Evolutionary conservation across 352 stramenopile genomes (phyloP).

Genomic region (Globisporangium echinulatum): DNA sequence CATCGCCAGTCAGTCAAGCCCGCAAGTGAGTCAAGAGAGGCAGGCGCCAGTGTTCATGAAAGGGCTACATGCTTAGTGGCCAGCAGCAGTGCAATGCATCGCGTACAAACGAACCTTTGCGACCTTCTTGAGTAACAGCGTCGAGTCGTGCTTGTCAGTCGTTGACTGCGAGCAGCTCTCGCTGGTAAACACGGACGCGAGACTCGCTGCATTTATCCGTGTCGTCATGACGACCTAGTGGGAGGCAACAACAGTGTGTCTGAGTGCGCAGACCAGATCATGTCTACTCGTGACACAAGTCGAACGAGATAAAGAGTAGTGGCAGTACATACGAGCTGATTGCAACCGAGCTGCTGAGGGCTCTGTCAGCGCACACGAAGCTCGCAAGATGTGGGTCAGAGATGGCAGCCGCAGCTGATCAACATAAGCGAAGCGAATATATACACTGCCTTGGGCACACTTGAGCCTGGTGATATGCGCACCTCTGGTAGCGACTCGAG

Average conservation of each 20-base stretch:
- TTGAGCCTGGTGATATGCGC: not conserved
- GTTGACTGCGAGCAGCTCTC: too few species aligned
- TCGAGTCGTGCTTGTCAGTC: not conserved
- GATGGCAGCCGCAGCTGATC: not conserved
- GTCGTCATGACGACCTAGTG: not conserved
- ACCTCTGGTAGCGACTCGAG: slow-evolving; percentile 23
- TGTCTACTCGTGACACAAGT: too few species aligned
- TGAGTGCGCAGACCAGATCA: not conserved
- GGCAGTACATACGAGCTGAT: not conserved
- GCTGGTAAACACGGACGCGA: slow-evolving; percentile 6
- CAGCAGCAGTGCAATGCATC: too few species aligned
- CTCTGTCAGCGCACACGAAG: not conserved
- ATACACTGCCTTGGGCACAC: not conserved
- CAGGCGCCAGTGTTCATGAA: not conserved
- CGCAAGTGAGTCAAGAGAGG: not conserved
- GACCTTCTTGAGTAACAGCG: slow-evolving; percentile 16
- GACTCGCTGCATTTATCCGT: slow-evolving; percentile 2
- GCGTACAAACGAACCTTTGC: slow-evolving; percentile 11
- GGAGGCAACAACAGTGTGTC: not conserved
- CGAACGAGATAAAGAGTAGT: not conserved
- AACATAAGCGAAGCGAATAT: not conserved
- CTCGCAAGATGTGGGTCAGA: not conserved
- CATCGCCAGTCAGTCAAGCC: too few species aligned
- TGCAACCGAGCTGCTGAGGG: not conserved
- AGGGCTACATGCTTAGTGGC: not conserved